A percentile compares a stretch with the other conserved stretches of the same genome.
Evolutionary conservation across 164 flowering plant species (phyloP).

Genomic region (Sedum album): DNA sequence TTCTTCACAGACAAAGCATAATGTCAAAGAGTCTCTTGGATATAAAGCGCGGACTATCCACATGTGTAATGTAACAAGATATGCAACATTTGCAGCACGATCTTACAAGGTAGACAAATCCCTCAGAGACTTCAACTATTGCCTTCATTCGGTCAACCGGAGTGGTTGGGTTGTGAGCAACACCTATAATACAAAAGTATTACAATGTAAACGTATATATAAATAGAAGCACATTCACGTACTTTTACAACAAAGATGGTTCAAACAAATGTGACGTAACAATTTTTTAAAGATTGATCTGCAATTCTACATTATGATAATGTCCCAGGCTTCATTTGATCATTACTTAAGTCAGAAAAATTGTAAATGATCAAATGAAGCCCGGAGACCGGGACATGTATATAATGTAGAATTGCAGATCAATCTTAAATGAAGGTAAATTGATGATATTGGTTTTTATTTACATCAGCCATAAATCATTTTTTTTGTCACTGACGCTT

Average conservation of each 20-base stretch:
- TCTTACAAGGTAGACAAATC: slow-evolving; percentile 89
- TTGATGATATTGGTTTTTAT: not conserved
- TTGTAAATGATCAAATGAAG: no score
- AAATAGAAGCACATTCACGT: not conserved
- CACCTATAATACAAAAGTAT: slow-evolving; percentile 35
- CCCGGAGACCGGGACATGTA: no score
- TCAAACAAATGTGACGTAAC: not conserved
- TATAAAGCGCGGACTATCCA: not conserved
- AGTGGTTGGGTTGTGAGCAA: slow-evolving; percentile 95
- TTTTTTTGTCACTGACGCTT: no score
- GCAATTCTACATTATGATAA: no score
- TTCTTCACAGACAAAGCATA: not conserved
- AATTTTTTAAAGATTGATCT: not conserved
- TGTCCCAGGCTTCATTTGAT: no score
- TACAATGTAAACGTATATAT: not conserved
- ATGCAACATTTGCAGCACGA: not conserved
- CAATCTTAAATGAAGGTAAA: no score
- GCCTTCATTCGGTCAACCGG: slow-evolving; percentile 76
- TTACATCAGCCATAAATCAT: not conserved
- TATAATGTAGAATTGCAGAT: no score
- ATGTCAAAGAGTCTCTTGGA: not conserved
- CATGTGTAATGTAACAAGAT: not conserved
- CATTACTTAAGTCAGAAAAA: no score
- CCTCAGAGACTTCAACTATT: slow-evolving; percentile 82
- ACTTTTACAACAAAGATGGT: not conserved